Conservation (phyloP, 768 basidiomycete genomes). For the Megacollybia marginata region DNA sequence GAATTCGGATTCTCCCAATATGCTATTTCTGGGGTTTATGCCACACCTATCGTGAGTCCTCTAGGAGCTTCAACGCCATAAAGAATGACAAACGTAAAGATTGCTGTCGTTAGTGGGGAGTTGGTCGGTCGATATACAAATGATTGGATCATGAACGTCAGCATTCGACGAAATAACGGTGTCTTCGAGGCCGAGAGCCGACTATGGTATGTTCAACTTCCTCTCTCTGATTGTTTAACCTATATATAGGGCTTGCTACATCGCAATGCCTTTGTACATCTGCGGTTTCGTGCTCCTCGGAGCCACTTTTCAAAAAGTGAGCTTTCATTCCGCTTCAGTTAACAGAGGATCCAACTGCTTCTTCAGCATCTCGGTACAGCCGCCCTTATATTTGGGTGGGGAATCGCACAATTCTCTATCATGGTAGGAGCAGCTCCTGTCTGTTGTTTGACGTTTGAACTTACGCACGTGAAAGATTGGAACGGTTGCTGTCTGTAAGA, state of each 20-base stretch:
- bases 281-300: slow-evolving; percentile 56
- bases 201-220: slow-evolving; percentile 36
- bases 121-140: slow-evolving; percentile 44
- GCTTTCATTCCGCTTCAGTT: too few species aligned
- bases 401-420: slow-evolving; percentile 45
- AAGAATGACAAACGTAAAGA: slow-evolving; percentile 18
- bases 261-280: slow-evolving; percentile 51
- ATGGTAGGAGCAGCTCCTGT: slow-evolving; percentile 45
- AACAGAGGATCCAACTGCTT: too few species aligned
- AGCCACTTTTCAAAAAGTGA: slow-evolving; percentile 36
- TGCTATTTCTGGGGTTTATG: slow-evolving; percentile 46
- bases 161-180: slow-evolving; percentile 42
- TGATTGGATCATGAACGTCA: slow-evolving; percentile 41
- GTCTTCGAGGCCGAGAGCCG: slow-evolving; percentile 57
- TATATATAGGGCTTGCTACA: slow-evolving; percentile 45
- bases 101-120: slow-evolving; percentile 47
- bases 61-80: neutral
- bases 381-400: slow-evolving; percentile 62
- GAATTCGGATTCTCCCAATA: slow-evolving; percentile 42
- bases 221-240: neutral
- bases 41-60: slow-evolving; percentile 43
- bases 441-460: too few species aligned
- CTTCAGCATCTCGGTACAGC: slow-evolving; percentile 34
- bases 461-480: too few species aligned
- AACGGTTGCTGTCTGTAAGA: slow-evolving; percentile 33